These are phyloP conservation scores for Trichosporon coremiiforme DNA, from an alignment of 1,284 basidiomycete genomes.

Conservation along the genomic window DNA sequence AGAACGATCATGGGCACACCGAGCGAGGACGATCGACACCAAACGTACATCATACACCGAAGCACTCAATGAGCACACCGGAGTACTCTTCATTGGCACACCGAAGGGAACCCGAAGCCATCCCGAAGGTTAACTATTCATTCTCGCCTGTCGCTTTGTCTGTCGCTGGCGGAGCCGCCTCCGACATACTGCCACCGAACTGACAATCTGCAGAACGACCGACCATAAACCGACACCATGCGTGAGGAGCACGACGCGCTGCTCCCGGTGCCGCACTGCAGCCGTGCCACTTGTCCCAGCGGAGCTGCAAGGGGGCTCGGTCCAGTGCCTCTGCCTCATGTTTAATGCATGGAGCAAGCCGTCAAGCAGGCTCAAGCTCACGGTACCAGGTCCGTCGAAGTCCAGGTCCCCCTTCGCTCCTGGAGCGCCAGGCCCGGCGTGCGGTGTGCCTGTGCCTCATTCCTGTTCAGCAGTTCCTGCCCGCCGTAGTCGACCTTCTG, in stretches of 20 bases:
- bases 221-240: not conserved
- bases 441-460: slow-evolving; percentile 2
- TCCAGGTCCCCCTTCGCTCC: too few relatives aligned
- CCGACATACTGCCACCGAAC: too few relatives aligned
- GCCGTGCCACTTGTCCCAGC: too few relatives aligned
- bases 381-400: not conserved
- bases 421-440: not conserved
- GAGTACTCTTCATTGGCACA: not conserved
- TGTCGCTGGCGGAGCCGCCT: not conserved
- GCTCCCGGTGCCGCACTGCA: not conserved
- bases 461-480: not conserved
- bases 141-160: too few relatives aligned
- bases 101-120: not conserved
- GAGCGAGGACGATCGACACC: not conserved
- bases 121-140: not conserved
- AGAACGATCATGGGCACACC: not conserved
- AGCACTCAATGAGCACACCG: too few relatives aligned
- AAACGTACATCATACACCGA: not conserved
- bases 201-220: too few relatives aligned
- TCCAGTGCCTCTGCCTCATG: too few relatives aligned
- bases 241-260: not conserved
- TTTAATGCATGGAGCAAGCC: too few relatives aligned
- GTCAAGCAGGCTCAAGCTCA: not conserved
- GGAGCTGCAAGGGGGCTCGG: too few relatives aligned
- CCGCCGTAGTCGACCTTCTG: not conserved